Evolutionary conservation across 1,284 basidiomycete species (phyloP), one percentile per base, ranked within the genome.

Genomic region (Cryptococcus jaspeensis): DNA sequence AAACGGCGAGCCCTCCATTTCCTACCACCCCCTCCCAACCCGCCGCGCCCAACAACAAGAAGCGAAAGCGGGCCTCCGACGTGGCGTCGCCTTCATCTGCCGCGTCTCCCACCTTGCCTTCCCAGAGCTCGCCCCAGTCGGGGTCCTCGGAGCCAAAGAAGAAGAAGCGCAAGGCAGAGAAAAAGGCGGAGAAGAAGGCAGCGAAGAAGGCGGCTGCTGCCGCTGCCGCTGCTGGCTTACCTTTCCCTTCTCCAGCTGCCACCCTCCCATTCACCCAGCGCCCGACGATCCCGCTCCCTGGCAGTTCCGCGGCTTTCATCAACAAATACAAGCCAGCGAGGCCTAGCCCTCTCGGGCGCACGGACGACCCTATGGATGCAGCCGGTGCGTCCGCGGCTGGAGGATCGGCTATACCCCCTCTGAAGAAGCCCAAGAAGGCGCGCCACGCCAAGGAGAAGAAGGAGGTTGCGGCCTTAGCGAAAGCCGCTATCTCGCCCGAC

Each of bases 281-380:
- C 18, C 23, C 16, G 12, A 18, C 20, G 2, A 22, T 16, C 22
- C 35, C 35, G 16, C 39, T 36, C 20, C 12, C 38, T 9, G 45
- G 37, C 7, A 20, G 45, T 8, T 48, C 52, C 35, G 23, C 25
- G 18, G 50, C 49, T 15, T 39, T 50, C 4, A 16, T 55, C 43
- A 55, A 62, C 39, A 51, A 37, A 25, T 68, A 65, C 60, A 66
- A 64, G 41, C 68, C 68, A 12, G 49, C 45, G 9, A 61, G 57
- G 13, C 68, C 68, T 7, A 68, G 66, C 40, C 68, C 68, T 1
- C 49, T 70, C 3, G 56, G 61, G 11, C 61, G 62, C 35, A 41
- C 59, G 2, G 48, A 62, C 3, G 52, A 50, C 8, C 54, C 50
- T 4, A 35, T 43, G 28, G 43, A 49, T 6, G 52, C 41, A 18